These are phyloP conservation scores for Colletotrichum eremochloae DNA, from an alignment of 2,329 filamentous ascomycete species.

Conservation along the genomic window DNA sequence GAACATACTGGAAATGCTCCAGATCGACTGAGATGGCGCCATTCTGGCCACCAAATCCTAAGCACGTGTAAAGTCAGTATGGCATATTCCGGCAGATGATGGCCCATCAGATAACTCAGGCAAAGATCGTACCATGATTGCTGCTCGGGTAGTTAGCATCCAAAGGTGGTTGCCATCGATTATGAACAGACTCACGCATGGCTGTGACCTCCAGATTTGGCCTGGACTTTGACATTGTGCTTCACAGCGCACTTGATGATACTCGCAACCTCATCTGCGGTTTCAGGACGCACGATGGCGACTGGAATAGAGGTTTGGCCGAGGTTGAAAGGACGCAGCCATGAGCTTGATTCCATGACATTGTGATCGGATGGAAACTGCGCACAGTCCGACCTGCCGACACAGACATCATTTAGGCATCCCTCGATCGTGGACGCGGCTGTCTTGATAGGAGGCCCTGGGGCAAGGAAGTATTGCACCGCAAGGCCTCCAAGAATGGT, in stretches of 20 bases:
- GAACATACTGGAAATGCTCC: conserved; percentile 64
- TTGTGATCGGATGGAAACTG: conserved; percentile 54
- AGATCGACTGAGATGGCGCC: conserved; percentile 68
- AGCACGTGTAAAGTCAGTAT: not conserved
- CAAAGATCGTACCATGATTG: conserved; percentile 13
- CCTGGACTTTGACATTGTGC: conserved; percentile 66
- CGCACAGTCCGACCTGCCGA: conserved; percentile 59
- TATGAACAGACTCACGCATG: conserved; percentile 61
- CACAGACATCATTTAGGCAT: conserved; percentile 62
- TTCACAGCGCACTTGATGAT: conserved; percentile 69
- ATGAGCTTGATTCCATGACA: conserved; percentile 46
- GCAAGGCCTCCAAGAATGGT: not conserved
- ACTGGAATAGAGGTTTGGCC: conserved; percentile 62
- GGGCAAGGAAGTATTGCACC: not conserved
- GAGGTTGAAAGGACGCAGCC: conserved; percentile 67
- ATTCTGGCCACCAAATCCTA: conserved; percentile 61
- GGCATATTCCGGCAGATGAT: too few relatives aligned
- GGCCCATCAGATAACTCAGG: too few relatives aligned
- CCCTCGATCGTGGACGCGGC: conserved; percentile 49
- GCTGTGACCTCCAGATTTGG: conserved; percentile 73
- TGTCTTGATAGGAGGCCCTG: not conserved
- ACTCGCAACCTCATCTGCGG: conserved; percentile 64
- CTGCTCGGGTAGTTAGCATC: not conserved
- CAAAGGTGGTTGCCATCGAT: not conserved
- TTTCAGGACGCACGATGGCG: conserved; percentile 69